Evolutionary conservation across 2,329 filamentous ascomycete genomes (phyloP).

Genomic region (Lanzia echinophila): DNA sequence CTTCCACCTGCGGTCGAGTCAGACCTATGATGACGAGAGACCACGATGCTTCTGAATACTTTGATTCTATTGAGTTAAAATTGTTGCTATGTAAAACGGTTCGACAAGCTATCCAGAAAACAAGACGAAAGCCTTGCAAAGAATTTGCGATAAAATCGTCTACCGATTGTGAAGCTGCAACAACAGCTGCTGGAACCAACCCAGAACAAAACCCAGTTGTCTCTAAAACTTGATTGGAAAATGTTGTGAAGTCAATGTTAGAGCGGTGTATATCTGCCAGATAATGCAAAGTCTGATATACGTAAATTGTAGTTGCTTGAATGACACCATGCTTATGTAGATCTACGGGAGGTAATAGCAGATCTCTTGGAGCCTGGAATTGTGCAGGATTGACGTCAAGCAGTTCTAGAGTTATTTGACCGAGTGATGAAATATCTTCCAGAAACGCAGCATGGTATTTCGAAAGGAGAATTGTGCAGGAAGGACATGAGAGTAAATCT

Average conservation of each 20-base stretch:
- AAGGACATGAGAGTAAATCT: background rate
- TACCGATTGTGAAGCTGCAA: background rate
- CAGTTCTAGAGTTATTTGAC: background rate
- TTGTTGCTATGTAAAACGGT: background rate
- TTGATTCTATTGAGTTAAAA: background rate
- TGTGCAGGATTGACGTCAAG: background rate
- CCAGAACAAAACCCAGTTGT: background rate
- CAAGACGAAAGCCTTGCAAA: conserved; percentile 4
- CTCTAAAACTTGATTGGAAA: background rate
- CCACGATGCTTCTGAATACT: background rate
- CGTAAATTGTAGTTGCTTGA: background rate
- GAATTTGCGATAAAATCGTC: background rate
- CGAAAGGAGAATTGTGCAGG: background rate
- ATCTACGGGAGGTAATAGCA: background rate
- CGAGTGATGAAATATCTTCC: background rate
- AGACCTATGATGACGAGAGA: background rate
- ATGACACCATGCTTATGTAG: background rate
- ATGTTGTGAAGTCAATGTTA: background rate
- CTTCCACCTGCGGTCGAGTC: background rate
- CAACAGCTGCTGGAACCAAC: background rate
- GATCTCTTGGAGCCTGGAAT: background rate
- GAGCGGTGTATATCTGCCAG: background rate
- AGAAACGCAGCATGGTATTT: conserved; percentile 1
- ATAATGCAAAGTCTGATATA: conserved; percentile 2
- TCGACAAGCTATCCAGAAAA: conserved; percentile 1